A percentile compares a stretch with the other conserved stretches of the same genome.
Evolutionary conservation across 2,329 filamentous ascomycete genomes (phyloP).

Genomic region (Colletotrichum scovillei): DNA sequence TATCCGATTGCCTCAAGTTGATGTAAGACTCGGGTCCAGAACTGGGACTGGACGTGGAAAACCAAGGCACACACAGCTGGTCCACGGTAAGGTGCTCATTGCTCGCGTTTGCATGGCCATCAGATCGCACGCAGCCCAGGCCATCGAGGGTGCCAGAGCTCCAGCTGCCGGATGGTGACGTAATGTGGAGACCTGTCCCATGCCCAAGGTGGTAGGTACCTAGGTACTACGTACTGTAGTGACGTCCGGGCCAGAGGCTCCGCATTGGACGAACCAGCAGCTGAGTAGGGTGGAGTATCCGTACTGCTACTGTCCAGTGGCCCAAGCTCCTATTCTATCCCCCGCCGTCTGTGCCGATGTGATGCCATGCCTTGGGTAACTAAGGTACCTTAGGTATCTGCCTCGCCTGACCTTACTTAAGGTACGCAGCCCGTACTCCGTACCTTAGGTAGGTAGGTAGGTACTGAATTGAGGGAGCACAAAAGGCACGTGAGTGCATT

Average conservation of each 20-base stretch:
- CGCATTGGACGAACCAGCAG: conserved; percentile 23
- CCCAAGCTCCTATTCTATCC: conserved; percentile 18
- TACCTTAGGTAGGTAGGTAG: too few relatives aligned
- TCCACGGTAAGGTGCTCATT: too few relatives aligned
- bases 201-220: background rate
- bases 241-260: conserved; percentile 19
- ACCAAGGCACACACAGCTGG: background rate
- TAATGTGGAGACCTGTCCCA: conserved; percentile 25
- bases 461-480: background rate
- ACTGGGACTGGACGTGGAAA: background rate
- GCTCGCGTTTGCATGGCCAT: background rate
- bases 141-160: conserved; percentile 19
- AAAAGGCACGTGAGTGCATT: background rate
- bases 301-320: background rate
- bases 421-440: too few relatives aligned
- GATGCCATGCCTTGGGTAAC: background rate
- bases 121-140: background rate
- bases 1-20: conserved; percentile 22
- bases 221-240: too few relatives aligned
- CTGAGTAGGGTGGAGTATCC: background rate
- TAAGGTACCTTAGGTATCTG: too few relatives aligned
- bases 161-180: conserved; percentile 26
- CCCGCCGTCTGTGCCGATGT: background rate
- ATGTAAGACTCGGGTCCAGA: conserved; percentile 21
- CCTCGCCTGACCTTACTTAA: too few relatives aligned